Evolutionary conservation across 1,284 basidiomycete genomes (phyloP).

Genomic region (Meira miltonrushii): DNA sequence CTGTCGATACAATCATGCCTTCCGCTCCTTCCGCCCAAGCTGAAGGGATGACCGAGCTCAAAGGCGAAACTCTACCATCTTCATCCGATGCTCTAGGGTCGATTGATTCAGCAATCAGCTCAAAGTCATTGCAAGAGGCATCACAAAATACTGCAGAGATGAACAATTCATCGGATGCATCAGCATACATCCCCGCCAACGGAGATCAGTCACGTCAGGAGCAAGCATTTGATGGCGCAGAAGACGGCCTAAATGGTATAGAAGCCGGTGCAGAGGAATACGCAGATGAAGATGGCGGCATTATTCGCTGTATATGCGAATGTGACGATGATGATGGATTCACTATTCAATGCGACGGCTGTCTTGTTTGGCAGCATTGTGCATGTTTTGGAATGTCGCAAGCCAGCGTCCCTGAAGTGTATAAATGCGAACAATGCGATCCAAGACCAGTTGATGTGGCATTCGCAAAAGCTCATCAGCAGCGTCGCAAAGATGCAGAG

Average conservation of each 20-base stretch:
- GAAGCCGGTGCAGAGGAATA: slow-evolving; percentile 7
- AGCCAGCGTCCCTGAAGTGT: slow-evolving; percentile 64
- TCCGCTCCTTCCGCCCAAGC: not conserved
- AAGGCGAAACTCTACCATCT: no score
- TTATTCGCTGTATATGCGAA: slow-evolving; percentile 64
- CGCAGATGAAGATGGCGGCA: slow-evolving; percentile 20
- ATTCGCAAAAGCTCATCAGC: slow-evolving; percentile 43
- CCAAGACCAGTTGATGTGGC: slow-evolving; percentile 44
- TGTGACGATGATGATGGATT: slow-evolving; percentile 77
- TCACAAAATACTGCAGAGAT: not conserved
- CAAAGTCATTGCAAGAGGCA: not conserved
- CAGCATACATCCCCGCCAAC: not conserved
- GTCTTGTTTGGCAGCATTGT: slow-evolving; percentile 83
- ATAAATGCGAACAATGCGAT: slow-evolving; percentile 54
- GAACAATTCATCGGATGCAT: not conserved
- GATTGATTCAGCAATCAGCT: no score
- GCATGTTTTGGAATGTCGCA: slow-evolving; percentile 66
- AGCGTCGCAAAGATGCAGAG: slow-evolving; percentile 42
- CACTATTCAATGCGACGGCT: slow-evolving; percentile 83
- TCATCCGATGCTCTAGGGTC: no score
- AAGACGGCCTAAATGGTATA: no score
- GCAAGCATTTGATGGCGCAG: no score
- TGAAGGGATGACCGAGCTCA: not conserved
- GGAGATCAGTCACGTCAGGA: not conserved
- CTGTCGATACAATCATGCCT: not conserved